Percentiles rank a stretch among this genome's conserved stretches.
phyloP scores from a whole-genome alignment of 345 rosid genomes.

The Ceriops decandra region DNA sequence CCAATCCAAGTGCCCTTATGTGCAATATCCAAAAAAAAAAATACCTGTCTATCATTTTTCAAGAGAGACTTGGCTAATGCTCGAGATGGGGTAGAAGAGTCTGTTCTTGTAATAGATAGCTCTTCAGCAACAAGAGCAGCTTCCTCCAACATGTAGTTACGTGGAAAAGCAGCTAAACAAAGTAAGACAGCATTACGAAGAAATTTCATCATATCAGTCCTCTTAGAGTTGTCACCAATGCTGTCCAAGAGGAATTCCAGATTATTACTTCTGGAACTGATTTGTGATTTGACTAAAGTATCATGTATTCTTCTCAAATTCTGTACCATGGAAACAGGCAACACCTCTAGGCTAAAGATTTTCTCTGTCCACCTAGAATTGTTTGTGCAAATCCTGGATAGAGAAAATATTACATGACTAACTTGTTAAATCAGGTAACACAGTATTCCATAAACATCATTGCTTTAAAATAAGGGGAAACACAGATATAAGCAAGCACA shows the following conservation, averaged over 20 bases:
- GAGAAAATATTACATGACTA: not conserved
- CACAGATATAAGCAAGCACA: no score
- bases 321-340: constrained; percentile 52
- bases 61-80: constrained; percentile 80
- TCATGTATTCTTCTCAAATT: constrained; percentile 48
- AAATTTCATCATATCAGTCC: constrained; percentile 66
- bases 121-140: constrained; percentile 91
- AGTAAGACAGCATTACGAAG: constrained; percentile 78
- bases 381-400: constrained; percentile 65
- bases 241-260: constrained; percentile 47
- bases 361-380: constrained; percentile 80
- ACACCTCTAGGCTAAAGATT: constrained; percentile 50
- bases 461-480: no score
- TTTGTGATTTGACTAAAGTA: constrained; percentile 28
- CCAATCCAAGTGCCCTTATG: not conserved
- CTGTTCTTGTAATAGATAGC: constrained; percentile 51
- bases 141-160: constrained; percentile 71
- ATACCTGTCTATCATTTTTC: constrained; percentile 91
- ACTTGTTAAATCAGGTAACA: not conserved
- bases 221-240: constrained; percentile 42
- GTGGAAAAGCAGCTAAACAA: constrained; percentile 73
- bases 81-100: constrained; percentile 71
- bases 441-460: not conserved
- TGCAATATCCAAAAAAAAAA: constrained; percentile 15
- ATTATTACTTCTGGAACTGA: constrained; percentile 30